Conservation (phyloP, 73 alveolate species). For the Paramecium pentaurelia region DNA sequence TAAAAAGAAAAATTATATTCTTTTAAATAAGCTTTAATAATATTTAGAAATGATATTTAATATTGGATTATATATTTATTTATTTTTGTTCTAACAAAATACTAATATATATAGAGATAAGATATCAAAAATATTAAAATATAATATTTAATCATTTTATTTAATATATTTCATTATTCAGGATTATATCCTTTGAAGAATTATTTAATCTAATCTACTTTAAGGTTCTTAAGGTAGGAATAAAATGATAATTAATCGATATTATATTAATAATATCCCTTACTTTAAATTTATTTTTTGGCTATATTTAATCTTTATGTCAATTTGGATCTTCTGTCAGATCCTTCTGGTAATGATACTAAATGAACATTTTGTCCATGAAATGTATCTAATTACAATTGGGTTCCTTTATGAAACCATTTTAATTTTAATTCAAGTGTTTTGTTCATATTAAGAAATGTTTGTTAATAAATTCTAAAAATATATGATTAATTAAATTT, state of each 20-base stretch:
- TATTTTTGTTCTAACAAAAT: no score
- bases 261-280: neutral
- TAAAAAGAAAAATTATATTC: no score
- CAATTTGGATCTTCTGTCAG: neutral
- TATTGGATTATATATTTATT: no score
- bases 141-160: no score
- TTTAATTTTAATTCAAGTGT: neutral
- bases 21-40: no score
- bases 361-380: neutral
- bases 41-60: no score
- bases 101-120: no score
- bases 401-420: neutral
- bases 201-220: neutral
- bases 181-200: neutral
- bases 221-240: neutral
- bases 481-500: neutral
- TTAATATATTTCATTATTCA: neutral
- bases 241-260: no score
- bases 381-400: neutral
- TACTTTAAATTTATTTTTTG: neutral
- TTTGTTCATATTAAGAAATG: neutral
- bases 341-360: neutral
- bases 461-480: neutral
- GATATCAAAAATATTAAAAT: no score
- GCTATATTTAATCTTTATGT: neutral